Evolutionary conservation across 2,329 filamentous ascomycete genomes (phyloP), one percentile per base, ranked within the genome.

Genomic region (Septoria linicola): DNA sequence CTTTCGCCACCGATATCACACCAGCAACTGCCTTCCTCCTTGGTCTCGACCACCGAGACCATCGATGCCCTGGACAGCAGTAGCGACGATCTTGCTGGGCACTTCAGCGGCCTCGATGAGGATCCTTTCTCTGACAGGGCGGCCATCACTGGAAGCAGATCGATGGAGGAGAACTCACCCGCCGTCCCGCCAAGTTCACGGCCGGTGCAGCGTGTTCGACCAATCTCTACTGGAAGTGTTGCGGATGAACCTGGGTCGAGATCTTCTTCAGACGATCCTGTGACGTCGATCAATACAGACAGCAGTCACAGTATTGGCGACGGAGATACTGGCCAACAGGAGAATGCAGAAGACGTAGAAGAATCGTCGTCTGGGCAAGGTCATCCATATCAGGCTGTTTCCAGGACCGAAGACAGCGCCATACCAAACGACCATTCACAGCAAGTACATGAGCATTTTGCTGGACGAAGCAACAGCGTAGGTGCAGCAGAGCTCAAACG

Each of bases 51-150:
- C 11, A 30, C 35, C 1, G 23, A 39, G 14, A 40, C 21, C 3
- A 25, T 31, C 5, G n/a, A 47, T 21, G 13, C 23, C 7, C 5
- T 36, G 21, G 44, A 40, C 3, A 46, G 39, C 35, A 25, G 27
- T 34, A 51, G 45, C 32, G 50, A 55, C 27, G 40, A 52, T 13
- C 27, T 37, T 13, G 50, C 41, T 4, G 41, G 41, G 1, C 41
- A 53, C 27, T 52, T 59, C 41, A 57, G 45, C 23, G 54, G 45
- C 3, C 42, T 59, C 1, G 44, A 47, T 17, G 53, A 54, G 14
- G 54, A 59, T 30, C 56, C 54, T 3, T 59, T 57, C 42, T 31
- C 50, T 11, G 54, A 57, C 27, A 35, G 32, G 11, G 40, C 36
- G 3, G 32, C 39, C 17, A 43, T 32, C 8, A 39, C 42, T 7